A percentile compares a stretch with the other conserved stretches of the same genome.
These are phyloP conservation scores for Penicillium vulpinum DNA, from an alignment of 2,329 filamentous ascomycete species.

Conservation along the genomic window DNA sequence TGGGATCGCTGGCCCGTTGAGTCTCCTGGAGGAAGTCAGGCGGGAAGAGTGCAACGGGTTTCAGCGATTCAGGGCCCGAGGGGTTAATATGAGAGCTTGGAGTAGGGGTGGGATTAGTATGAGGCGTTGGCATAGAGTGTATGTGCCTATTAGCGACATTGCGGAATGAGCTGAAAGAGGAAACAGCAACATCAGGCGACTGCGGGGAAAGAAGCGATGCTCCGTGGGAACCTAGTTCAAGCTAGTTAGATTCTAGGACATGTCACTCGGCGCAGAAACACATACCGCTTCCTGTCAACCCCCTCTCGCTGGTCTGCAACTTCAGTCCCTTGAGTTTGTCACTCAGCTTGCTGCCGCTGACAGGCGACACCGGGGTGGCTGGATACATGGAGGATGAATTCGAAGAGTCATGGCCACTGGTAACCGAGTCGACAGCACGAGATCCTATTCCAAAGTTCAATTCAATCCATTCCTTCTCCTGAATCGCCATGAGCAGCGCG, in stretches of 20 bases:
- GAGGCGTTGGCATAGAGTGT: constrained; percentile 19
- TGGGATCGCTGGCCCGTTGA: constrained; percentile 27
- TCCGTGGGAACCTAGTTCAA: no score
- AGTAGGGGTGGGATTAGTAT: constrained; percentile 30
- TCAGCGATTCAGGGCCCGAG: constrained; percentile 17
- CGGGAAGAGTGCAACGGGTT: constrained; percentile 41
- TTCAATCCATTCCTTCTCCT: constrained; percentile 84
- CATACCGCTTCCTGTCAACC: constrained; percentile 61
- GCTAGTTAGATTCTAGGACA: no score
- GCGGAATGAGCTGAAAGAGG: constrained; percentile 62
- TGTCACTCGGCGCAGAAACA: no score
- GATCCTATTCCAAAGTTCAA: constrained; percentile 69
- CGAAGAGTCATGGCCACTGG: constrained; percentile 23
- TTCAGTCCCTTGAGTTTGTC: constrained; percentile 80
- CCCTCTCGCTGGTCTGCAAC: constrained; percentile 69
- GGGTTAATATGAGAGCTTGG: constrained; percentile 10
- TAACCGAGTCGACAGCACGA: constrained; percentile 41
- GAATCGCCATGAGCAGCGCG: constrained; percentile 77
- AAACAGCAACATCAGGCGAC: constrained; percentile 63
- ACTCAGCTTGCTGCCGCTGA: constrained; percentile 67
- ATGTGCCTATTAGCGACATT: constrained; percentile 31
- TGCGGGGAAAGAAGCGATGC: constrained; percentile 65
- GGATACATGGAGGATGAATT: constrained; percentile 33
- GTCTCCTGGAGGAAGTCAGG: constrained; percentile 42
- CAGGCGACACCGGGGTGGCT: constrained; percentile 61